Evolutionary conservation across 192 early-diverging fungal species (phyloP).

Genomic region (Coemansia sp.): DNA sequence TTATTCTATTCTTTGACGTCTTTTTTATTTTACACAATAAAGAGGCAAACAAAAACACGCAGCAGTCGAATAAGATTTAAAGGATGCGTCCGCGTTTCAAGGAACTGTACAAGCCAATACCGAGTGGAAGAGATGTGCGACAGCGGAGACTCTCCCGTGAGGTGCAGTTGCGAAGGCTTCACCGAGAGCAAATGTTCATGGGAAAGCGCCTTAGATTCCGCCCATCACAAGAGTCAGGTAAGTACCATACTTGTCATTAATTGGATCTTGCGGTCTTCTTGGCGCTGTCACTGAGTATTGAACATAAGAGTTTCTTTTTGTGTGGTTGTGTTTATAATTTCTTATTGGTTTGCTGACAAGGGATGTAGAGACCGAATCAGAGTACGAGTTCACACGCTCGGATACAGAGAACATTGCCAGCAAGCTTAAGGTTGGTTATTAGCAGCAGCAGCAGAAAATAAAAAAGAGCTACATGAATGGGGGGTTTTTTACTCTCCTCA

Average conservation of each 20-base stretch:
- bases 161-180: conserved; percentile 59
- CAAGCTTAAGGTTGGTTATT: conserved; percentile 34
- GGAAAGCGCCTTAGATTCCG: conserved; percentile 62
- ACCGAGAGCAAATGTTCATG: conserved; percentile 68
- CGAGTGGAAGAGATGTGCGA: conserved; percentile 52
- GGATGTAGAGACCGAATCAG: conserved; percentile 36
- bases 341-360: no score
- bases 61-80: not conserved
- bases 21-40: no score
- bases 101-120: conserved; percentile 40
- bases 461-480: not conserved
- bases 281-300: not conserved
- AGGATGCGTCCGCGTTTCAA: conserved; percentile 40
- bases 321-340: no score
- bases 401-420: conserved; percentile 11
- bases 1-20: no score
- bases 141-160: conserved; percentile 58
- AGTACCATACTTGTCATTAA: no score
- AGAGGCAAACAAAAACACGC: no score
- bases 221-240: conserved; percentile 30
- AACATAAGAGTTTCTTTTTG: not conserved
- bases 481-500: not conserved
- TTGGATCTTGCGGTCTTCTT: no score
- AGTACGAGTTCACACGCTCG: conserved; percentile 43
- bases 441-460: no score